Percentiles rank a stretch among this genome's conserved stretches.
Conservation (phyloP, 164 flowering plant genomes). For the Liriodendron chinense region DNA sequence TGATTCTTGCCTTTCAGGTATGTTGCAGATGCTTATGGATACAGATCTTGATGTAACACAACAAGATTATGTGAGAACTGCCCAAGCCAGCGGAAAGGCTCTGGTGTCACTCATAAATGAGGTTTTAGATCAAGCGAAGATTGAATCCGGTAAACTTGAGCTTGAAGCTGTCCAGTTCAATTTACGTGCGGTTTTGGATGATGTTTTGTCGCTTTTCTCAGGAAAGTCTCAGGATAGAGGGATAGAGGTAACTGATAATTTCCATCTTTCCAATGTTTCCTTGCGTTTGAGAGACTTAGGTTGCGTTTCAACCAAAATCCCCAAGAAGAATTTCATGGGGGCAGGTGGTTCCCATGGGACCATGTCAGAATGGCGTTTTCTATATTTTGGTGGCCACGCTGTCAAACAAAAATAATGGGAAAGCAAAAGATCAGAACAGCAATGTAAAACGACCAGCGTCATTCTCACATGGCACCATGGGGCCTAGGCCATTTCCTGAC, state of each 20-base stretch:
- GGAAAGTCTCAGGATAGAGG: slow-evolving; percentile 91
- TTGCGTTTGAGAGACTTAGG: neutral
- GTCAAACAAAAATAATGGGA: too few relatives aligned
- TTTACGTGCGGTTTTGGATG: slow-evolving; percentile 76
- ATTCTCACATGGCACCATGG: too few relatives aligned
- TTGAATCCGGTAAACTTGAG: slow-evolving; percentile 94
- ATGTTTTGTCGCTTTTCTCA: slow-evolving; percentile 87
- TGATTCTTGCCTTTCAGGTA: slow-evolving; percentile 45
- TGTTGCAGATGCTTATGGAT: slow-evolving; percentile 94
- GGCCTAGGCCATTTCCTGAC: neutral
- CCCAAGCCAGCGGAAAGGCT: slow-evolving; percentile 90
- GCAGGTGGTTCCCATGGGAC: too few relatives aligned
- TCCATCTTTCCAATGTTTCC: neutral
- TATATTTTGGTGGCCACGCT: too few relatives aligned
- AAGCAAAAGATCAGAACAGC: too few relatives aligned
- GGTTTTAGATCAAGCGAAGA: slow-evolving; percentile 94
- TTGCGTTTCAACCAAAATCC: too few relatives aligned
- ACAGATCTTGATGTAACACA: slow-evolving; percentile 87
- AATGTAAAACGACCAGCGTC: too few relatives aligned
- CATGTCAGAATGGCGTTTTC: too few relatives aligned
- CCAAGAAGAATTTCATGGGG: too few relatives aligned
- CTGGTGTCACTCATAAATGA: slow-evolving; percentile 87
- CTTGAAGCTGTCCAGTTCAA: slow-evolving; percentile 82
- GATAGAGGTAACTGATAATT: slow-evolving; percentile 58
- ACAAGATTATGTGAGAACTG: slow-evolving; percentile 86